These are phyloP conservation scores for Saturnispora sekii DNA, from an alignment of 805 yeast genomes.

Conservation along the genomic window DNA sequence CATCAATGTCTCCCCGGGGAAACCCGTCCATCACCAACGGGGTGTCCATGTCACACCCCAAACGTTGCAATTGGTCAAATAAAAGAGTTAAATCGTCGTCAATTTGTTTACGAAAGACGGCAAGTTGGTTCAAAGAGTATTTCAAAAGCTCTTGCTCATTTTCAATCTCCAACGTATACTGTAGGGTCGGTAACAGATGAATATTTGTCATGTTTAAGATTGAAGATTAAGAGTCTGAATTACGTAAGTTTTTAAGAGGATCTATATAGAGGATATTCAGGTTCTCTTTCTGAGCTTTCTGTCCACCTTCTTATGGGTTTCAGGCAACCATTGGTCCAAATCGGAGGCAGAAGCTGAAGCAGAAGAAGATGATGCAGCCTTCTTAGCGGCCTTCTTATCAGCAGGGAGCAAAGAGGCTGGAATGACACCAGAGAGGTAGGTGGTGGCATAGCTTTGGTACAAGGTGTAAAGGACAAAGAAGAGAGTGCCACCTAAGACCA, in stretches of 20 bases:
- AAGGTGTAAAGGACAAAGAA: slow-evolving; percentile 41
- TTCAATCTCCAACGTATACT: background rate
- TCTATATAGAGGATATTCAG: background rate
- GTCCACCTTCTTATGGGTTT: slow-evolving; percentile 33
- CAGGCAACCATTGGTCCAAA: slow-evolving; percentile 53
- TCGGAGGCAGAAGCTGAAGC: slow-evolving; percentile 10
- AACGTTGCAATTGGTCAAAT: slow-evolving; percentile 26
- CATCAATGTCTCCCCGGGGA: slow-evolving; percentile 79
- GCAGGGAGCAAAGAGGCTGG: slow-evolving; percentile 24
- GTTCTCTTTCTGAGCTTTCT: slow-evolving; percentile 24
- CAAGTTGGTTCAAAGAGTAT: slow-evolving; percentile 4
- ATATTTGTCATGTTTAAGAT: slow-evolving; percentile 1
- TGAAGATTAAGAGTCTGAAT: too few species aligned
- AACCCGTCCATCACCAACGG: slow-evolving; percentile 68
- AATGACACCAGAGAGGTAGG: slow-evolving; percentile 34
- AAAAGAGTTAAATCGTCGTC: slow-evolving; percentile 34
- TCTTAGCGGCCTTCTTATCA: slow-evolving; percentile 17
- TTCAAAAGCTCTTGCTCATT: slow-evolving; percentile 3
- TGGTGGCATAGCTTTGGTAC: slow-evolving; percentile 35
- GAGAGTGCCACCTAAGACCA: slow-evolving; percentile 39
- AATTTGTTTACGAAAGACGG: slow-evolving; percentile 17
- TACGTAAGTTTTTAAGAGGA: too few species aligned
- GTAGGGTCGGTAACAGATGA: background rate
- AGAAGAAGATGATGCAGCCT: slow-evolving; percentile 18
- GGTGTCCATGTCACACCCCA: slow-evolving; percentile 44